Evolutionary conservation across 441 rosid species (phyloP).

Genomic region (Aleurites moluccanus): DNA sequence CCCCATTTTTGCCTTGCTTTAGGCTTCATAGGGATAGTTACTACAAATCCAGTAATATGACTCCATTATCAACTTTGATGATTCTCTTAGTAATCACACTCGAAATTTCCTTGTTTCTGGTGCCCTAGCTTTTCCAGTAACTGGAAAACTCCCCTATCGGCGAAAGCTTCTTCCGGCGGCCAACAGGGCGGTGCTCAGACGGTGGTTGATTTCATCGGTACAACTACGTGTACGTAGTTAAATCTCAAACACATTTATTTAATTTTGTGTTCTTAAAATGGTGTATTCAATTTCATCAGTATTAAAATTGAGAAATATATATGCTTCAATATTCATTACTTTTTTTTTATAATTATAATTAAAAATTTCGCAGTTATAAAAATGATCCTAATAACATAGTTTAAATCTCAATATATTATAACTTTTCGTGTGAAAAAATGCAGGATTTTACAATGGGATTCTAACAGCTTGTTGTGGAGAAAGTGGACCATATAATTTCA

Average conservation of each 20-base stretch:
- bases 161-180: slow-evolving; percentile 49
- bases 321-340: too few species aligned
- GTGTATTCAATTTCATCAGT: too few species aligned
- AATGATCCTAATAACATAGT: too few species aligned
- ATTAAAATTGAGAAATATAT: too few species aligned
- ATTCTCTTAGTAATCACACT: slow-evolving; percentile 75
- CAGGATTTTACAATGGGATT: slow-evolving; percentile 39
- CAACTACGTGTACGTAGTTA: too few species aligned
- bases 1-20: slow-evolving; percentile 19
- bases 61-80: slow-evolving; percentile 72
- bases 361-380: too few species aligned
- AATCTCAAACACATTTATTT: too few species aligned
- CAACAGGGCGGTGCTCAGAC: slow-evolving; percentile 72
- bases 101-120: slow-evolving; percentile 64
- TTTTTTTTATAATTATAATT: too few species aligned
- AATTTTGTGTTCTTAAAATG: too few species aligned
- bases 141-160: slow-evolving; percentile 63
- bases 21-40: slow-evolving; percentile 11
- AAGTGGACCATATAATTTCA: slow-evolving; percentile 67
- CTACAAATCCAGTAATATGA: slow-evolving; percentile 38
- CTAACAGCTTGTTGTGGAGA: slow-evolving; percentile 69
- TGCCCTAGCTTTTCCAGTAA: slow-evolving; percentile 46
- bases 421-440: too few species aligned
- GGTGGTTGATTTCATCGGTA: slow-evolving; percentile 81
- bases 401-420: too few species aligned